Evolutionary conservation across 2,329 filamentous ascomycete genomes (phyloP).

Genomic region (Trichoderma sp.): DNA sequence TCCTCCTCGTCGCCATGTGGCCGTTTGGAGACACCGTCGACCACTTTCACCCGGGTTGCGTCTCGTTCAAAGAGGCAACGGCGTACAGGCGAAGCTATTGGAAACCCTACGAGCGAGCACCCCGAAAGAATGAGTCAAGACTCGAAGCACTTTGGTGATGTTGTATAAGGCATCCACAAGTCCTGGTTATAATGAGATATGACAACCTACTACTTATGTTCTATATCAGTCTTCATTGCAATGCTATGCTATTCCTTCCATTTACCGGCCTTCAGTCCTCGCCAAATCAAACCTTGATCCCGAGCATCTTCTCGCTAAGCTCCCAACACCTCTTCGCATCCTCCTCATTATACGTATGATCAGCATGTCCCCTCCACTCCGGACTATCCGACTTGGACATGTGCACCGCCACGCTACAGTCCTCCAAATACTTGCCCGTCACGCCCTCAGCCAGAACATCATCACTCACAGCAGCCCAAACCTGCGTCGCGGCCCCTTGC

Average conservation of each 20-base stretch:
- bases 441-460: constrained; percentile 42
- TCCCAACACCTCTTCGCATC: constrained; percentile 25
- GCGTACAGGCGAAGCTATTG: constrained; percentile 33
- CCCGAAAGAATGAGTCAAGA: not conserved
- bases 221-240: not conserved
- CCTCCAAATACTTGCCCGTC: constrained; percentile 46
- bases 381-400: not conserved
- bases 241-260: not conserved
- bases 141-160: too few species aligned
- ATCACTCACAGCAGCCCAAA: constrained; percentile 44
- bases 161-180: too few species aligned
- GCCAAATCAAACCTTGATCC: constrained; percentile 11
- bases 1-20: constrained; percentile 67
- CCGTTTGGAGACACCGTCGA: constrained; percentile 59
- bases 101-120: constrained; percentile 19
- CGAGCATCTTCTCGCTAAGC: constrained; percentile 12
- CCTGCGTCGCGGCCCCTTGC: constrained; percentile 51
- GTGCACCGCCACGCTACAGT: constrained; percentile 31
- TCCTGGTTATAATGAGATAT: not conserved
- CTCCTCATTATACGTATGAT: constrained; percentile 25
- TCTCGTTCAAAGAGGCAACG: constrained; percentile 36
- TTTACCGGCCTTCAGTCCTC: not conserved
- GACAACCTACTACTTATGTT: not conserved
- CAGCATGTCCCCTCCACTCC: constrained; percentile 13
- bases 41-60: constrained; percentile 47